phyloP scores from a whole-genome alignment of 768 basidiomycete genomes.

The Pleurotus platypus region DNA sequence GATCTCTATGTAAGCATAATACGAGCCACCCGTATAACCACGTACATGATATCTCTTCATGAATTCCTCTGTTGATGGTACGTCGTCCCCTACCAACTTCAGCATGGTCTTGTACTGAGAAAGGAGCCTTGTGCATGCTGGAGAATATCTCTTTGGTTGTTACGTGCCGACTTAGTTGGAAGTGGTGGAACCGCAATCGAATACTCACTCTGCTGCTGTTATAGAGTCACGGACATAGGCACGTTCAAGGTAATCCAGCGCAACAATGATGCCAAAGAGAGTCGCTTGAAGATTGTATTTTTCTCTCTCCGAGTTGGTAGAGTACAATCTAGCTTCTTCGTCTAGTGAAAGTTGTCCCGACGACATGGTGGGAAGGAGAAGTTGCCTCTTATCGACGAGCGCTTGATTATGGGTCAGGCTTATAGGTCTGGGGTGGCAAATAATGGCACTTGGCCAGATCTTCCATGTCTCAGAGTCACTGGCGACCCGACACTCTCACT shows the following conservation, averaged over 20 bases:
- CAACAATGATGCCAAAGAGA: constrained; percentile 86
- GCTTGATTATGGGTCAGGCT: background rate
- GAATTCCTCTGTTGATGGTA: constrained; percentile 83
- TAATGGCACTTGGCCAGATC: no score
- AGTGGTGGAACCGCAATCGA: background rate
- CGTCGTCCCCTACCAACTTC: constrained; percentile 87
- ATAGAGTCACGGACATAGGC: constrained; percentile 95
- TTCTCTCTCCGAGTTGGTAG: constrained; percentile 85
- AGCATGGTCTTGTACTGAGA: constrained; percentile 98
- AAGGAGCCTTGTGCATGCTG: constrained; percentile 89
- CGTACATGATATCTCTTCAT: constrained; percentile 84
- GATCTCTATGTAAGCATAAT: background rate
- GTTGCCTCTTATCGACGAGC: background rate
- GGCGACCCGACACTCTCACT: no score
- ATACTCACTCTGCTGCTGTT: constrained; percentile 83
- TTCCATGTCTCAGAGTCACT: no score
- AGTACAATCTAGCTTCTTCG: constrained; percentile 89
- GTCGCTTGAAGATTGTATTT: constrained; percentile 82
- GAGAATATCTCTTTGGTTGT: constrained; percentile 78
- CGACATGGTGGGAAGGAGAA: constrained; percentile 27
- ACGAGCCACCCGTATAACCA: background rate
- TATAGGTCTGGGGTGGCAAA: no score
- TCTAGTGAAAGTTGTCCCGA: constrained; percentile 51
- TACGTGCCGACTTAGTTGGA: constrained; percentile 18
- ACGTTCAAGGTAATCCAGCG: constrained; percentile 91